Percentiles rank a stretch among this genome's conserved stretches.
phyloP scores from a whole-genome alignment of 1,284 basidiomycete species.

The Ganoderma multipileum region DNA sequence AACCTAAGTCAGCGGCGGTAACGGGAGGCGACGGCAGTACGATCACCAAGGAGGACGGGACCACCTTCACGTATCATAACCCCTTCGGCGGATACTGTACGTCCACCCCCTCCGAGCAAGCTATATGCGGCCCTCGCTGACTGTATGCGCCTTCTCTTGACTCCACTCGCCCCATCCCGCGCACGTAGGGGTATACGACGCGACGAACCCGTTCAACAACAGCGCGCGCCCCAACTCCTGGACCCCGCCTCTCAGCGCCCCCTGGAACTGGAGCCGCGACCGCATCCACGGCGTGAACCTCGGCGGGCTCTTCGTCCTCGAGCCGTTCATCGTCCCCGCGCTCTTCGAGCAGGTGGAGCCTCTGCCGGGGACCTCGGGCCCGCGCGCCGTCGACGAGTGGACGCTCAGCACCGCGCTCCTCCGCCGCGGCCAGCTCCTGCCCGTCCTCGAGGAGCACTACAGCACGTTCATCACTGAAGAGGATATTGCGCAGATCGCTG shows the following conservation, averaged over 20 bases:
- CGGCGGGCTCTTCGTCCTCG: conserved; percentile 77
- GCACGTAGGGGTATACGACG: conserved; percentile 52
- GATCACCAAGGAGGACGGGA: conserved; percentile 67
- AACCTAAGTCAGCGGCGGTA: conserved; percentile 39
- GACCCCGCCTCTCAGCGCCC: conserved; percentile 67
- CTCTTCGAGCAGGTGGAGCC: conserved; percentile 65
- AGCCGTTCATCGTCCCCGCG: conserved; percentile 84
- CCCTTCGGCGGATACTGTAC: conserved; percentile 76
- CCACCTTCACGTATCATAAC: conserved; percentile 74
- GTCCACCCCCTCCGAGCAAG: conserved; percentile 34
- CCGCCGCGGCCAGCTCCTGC: conserved; percentile 42
- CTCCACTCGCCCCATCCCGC: not conserved
- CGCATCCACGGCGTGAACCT: conserved; percentile 71
- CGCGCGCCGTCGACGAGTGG: conserved; percentile 64
- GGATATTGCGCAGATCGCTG: conserved; percentile 43
- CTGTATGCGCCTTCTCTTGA: not conserved
- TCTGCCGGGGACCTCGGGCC: conserved; percentile 43
- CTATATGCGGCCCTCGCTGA: not conserved
- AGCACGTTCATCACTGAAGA: conserved; percentile 55
- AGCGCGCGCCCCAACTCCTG: conserved; percentile 66
- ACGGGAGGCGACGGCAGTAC: conserved; percentile 74
- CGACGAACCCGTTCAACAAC: conserved; percentile 69
- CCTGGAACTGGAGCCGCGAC: conserved; percentile 73
- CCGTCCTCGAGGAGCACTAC: conserved; percentile 55
- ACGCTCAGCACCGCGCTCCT: conserved; percentile 54